Conservation (phyloP, 2,329 filamentous ascomycete genomes). For the Coniosporium tulheliwenetii region DNA sequence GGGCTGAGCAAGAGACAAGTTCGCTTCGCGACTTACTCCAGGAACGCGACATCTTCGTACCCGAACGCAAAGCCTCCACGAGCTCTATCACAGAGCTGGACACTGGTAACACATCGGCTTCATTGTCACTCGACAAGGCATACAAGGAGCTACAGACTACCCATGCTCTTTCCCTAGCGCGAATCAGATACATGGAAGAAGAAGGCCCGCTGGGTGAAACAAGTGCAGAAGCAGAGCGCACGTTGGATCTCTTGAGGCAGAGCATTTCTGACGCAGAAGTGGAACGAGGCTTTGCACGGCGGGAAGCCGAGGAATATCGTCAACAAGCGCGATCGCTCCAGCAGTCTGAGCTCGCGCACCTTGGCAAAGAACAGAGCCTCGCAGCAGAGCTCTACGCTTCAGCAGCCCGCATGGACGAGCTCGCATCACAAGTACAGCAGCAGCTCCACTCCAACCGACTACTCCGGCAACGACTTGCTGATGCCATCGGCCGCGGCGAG, state of each 20-base stretch:
- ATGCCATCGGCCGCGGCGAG: conserved; percentile 73
- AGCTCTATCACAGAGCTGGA: background rate
- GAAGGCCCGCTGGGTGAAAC: conserved; percentile 22
- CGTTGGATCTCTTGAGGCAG: conserved; percentile 49
- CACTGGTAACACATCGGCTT: background rate
- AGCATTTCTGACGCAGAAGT: conserved; percentile 53
- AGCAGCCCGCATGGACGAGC: conserved; percentile 60
- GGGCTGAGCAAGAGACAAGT: conserved; percentile 80
- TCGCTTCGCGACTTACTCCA: conserved; percentile 64
- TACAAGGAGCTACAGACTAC: conserved; percentile 62
- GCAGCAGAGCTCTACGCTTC: conserved; percentile 57
- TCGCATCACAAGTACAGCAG: conserved; percentile 62
- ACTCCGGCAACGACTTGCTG: conserved; percentile 59
- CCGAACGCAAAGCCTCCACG: conserved; percentile 30
- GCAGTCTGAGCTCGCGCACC: conserved; percentile 36
- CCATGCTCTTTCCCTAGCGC: conserved; percentile 49
- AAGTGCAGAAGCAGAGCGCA: conserved; percentile 38
- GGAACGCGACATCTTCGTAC: conserved; percentile 68
- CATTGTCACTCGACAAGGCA: conserved; percentile 50
- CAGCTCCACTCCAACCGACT: conserved; percentile 67
- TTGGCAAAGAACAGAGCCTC: conserved; percentile 47
- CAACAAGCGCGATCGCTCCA: conserved; percentile 44
- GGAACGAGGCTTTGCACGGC: conserved; percentile 56
- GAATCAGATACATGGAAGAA: conserved; percentile 48
- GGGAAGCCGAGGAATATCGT: conserved; percentile 47